Conservation (phyloP, 1,284 basidiomycete species). For the Ceratobasidium sp. region DNA sequence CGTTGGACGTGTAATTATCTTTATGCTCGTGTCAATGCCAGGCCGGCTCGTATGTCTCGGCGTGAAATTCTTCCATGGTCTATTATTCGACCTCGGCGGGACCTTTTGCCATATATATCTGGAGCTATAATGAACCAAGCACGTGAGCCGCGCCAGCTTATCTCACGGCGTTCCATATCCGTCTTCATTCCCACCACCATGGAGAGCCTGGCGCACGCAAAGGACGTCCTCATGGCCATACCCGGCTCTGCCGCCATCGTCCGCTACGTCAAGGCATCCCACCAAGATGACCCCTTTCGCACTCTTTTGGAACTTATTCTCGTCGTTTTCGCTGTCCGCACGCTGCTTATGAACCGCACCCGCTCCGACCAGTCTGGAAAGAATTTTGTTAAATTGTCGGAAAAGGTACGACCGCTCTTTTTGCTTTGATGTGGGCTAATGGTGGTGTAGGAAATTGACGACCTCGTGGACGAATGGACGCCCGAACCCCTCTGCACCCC, state of each 20-base stretch:
- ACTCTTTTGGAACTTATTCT: constrained; percentile 91
- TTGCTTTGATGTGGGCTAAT: constrained; percentile 8
- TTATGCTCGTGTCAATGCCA: not conserved
- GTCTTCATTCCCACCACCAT: constrained; percentile 30
- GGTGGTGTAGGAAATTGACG: constrained; percentile 85
- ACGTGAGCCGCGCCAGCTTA: constrained; percentile 25
- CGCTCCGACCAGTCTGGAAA: constrained; percentile 84
- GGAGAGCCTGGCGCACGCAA: constrained; percentile 46
- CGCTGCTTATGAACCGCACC: constrained; percentile 87
- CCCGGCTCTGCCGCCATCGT: constrained; percentile 90
- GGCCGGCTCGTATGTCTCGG: not conserved
- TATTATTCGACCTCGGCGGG: not conserved
- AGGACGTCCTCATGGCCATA: constrained; percentile 71
- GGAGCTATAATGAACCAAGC: not conserved
- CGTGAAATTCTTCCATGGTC: no score
- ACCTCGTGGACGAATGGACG: constrained; percentile 93
- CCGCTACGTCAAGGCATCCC: constrained; percentile 89
- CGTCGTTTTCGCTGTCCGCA: constrained; percentile 87
- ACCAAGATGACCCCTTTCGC: constrained; percentile 90
- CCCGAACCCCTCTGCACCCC: constrained; percentile 84
- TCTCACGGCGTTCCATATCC: constrained; percentile 11
- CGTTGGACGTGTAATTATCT: constrained; percentile 1
- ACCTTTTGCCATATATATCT: not conserved
- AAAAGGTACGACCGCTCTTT: constrained; percentile 69
- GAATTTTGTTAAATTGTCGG: constrained; percentile 88